These are phyloP conservation scores for Castanea crenata DNA, from an alignment of 306 rosid species.

Conservation along the genomic window DNA sequence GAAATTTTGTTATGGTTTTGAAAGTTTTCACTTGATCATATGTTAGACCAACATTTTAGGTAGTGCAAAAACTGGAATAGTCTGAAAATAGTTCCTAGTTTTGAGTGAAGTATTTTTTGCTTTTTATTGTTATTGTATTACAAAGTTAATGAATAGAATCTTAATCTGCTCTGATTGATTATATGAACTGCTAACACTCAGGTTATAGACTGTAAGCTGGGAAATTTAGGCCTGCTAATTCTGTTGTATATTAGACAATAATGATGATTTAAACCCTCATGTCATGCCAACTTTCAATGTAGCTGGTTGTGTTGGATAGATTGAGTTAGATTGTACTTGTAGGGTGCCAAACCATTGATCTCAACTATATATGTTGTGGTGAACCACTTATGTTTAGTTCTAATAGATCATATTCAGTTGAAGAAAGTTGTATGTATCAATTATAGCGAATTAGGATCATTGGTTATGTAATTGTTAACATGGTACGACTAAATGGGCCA, in stretches of 20 bases:
- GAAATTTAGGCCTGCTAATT: not conserved
- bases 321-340: not conserved
- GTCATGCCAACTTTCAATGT: not conserved
- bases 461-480: too few species aligned
- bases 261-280: not conserved
- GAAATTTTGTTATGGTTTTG: not conserved
- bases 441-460: too few species aligned
- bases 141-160: not conserved
- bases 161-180: not conserved
- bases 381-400: too few species aligned
- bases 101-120: not conserved
- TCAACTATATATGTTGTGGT: too few species aligned
- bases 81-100: not conserved
- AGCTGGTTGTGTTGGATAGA: not conserved
- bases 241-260: not conserved
- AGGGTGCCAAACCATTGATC: not conserved
- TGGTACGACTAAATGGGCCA: too few species aligned
- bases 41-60: too few species aligned
- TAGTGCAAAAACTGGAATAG: too few species aligned
- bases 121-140: not conserved
- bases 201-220: not conserved
- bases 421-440: too few species aligned
- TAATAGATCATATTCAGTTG: too few species aligned
- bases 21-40: not conserved
- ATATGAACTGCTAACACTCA: not conserved